Evolutionary conservation across 1,139 yeast genomes (phyloP).

Genomic region (Candida pseudoviswanathii): DNA sequence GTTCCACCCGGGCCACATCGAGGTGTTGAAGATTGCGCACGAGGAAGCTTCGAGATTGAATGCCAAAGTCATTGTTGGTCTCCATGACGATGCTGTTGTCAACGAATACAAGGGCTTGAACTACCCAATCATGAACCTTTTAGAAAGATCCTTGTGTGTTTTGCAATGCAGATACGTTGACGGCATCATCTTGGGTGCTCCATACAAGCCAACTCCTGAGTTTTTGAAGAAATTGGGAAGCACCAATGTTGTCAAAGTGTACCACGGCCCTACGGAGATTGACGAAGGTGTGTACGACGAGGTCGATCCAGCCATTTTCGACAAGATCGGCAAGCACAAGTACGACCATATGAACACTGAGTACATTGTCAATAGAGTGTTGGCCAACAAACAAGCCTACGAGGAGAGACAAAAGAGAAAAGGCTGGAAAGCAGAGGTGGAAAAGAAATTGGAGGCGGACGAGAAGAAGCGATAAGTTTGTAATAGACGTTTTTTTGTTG

Average conservation of each 20-base stretch:
- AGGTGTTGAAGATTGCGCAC: conserved; percentile 53
- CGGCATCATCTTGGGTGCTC: conserved; percentile 71
- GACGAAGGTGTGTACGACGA: conserved; percentile 43
- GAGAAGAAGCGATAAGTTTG: conserved; percentile 4
- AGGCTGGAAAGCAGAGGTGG: conserved; percentile 66
- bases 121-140: conserved; percentile 83
- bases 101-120: conserved; percentile 64
- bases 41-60: conserved; percentile 38
- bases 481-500: too few relatives aligned
- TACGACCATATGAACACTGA: conserved; percentile 63
- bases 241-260: conserved; percentile 43
- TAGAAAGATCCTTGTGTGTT: conserved; percentile 85
- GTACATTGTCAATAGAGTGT: conserved; percentile 68
- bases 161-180: conserved; percentile 87
- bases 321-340: conserved; percentile 53
- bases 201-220: conserved; percentile 48
- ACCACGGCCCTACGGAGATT: conserved; percentile 63
- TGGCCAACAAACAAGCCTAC: conserved; percentile 63
- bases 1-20: conserved; percentile 92
- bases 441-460: conserved; percentile 28
- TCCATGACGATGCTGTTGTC: conserved; percentile 63
- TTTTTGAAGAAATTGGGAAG: conserved; percentile 45
- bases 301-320: conserved; percentile 34
- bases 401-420: conserved; percentile 79
- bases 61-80: conserved; percentile 64